These are phyloP conservation scores for Apiotrichum gracile DNA, from an alignment of 1,284 basidiomycete genomes.

Conservation along the genomic window DNA sequence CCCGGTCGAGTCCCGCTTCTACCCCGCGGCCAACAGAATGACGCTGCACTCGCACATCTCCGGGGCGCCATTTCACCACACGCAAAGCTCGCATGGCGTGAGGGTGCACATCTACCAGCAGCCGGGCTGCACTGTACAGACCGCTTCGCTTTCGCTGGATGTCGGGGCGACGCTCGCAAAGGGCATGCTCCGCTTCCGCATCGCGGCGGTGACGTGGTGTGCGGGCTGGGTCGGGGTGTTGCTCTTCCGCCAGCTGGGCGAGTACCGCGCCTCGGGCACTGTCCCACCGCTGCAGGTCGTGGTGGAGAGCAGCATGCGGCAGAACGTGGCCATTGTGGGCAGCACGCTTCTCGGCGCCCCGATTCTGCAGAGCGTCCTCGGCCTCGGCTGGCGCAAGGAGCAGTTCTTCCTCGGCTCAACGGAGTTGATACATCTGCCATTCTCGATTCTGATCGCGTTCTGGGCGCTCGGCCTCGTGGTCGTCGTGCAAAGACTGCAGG, in stretches of 20 bases:
- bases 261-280: background rate
- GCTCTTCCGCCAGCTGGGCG: constrained; percentile 47
- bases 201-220: constrained; percentile 62
- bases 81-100: constrained; percentile 15
- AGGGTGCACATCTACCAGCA: constrained; percentile 42
- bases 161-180: constrained; percentile 64
- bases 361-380: background rate
- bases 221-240: constrained; percentile 59
- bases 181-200: constrained; percentile 64
- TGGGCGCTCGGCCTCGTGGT: constrained; percentile 6
- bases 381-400: background rate
- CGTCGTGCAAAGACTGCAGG: background rate
- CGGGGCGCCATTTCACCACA: constrained; percentile 57
- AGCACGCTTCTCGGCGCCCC: background rate
- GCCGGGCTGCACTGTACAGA: constrained; percentile 44
- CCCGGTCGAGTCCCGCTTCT: constrained; percentile 67
- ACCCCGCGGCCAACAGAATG: constrained; percentile 51
- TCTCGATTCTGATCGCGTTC: constrained; percentile 53
- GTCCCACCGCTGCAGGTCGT: background rate
- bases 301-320: background rate
- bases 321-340: too few species aligned
- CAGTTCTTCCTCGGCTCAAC: constrained; percentile 7
- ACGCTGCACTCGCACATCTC: constrained; percentile 65
- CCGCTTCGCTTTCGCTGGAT: constrained; percentile 57
- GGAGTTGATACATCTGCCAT: background rate